Evolutionary conservation across 1,284 basidiomycete species (phyloP).

Genomic region (Puccinia horiana): DNA sequence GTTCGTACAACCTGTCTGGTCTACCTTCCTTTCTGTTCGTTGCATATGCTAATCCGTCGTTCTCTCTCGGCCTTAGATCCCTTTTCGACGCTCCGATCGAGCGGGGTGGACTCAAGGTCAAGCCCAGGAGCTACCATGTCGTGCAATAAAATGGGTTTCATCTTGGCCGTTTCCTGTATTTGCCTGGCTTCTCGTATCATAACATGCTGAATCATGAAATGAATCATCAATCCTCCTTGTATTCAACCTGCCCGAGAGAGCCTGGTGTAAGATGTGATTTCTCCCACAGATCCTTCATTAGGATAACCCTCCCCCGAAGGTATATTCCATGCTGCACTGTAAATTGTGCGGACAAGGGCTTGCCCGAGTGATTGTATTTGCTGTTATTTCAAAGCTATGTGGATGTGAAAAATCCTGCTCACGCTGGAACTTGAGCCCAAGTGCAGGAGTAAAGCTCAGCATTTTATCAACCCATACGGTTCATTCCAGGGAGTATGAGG

Average conservation of each 20-base stretch:
- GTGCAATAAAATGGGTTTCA: constrained; percentile 20
- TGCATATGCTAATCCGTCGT: background rate
- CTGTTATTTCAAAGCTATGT: no score
- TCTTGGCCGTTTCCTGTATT: background rate
- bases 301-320: background rate
- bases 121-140: constrained; percentile 29
- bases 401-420: no score
- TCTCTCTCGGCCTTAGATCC: constrained; percentile 19
- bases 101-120: constrained; percentile 41
- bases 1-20: constrained; percentile 24
- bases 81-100: constrained; percentile 46
- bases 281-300: background rate
- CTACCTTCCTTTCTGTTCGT: background rate
- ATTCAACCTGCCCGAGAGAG: background rate
- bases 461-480: no score
- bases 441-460: no score
- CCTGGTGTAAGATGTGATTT: background rate
- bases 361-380: no score
- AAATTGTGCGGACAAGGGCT: no score
- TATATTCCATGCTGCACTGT: background rate
- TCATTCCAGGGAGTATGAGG: no score
- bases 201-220: constrained; percentile 1
- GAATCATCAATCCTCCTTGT: background rate
- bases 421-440: no score
- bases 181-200: background rate